Base-by-base conservation (phyloP, 306 rosid genomes). In the Herpetospermum pedunculosum region DNA sequence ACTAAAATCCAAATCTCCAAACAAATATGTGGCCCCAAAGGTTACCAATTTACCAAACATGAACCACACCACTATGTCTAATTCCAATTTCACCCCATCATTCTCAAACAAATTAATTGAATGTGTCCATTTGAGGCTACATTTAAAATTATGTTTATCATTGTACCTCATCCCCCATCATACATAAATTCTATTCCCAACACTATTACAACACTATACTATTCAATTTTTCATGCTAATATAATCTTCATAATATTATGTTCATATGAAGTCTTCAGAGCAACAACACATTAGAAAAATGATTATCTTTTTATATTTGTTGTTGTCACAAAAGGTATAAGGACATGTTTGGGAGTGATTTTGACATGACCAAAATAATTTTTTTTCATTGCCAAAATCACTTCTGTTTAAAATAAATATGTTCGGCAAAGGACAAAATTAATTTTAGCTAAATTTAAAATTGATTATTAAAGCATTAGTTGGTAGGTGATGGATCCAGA, bases 61-160 rank as follows among this genome's bases (percentile, higher is more conserved):
- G 50, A 21, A 23, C 70, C 75, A 40, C 75, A 32, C 41, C 68
- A 44, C 78, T 75, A 38, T 23, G 76, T 81, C 76, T 40, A 77
- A 76, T 40, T 69, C 59, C 14, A 28, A 34, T 28, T 69, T 75
- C 49, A 69, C 68, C 69, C 70, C 70, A 63, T 63, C 47, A 35
- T 63, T 35, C 70, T n/a, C 46, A n/a, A 62, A 62, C 70, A 62
- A 34, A 9, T 35, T 35, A 63, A 63, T 35, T 35, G 29, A 63
- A 25, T 69, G 55, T 23, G 5, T 40, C 32, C 72, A 65, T 19
- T 19, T 0, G 4, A 23, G 19, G 19, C 48, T 41, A 19, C 72
- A 40, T 65, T 63, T 18, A n/a, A 8, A 35, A n/a, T 63, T 15
- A 37, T 40, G 32, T 38, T 0, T 37, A 4, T 18, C 12, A 18